Percentiles rank a stretch among this genome's conserved stretches.
Conservation (phyloP, 768 basidiomycete genomes). For the Termitomyces heimii region DNA sequence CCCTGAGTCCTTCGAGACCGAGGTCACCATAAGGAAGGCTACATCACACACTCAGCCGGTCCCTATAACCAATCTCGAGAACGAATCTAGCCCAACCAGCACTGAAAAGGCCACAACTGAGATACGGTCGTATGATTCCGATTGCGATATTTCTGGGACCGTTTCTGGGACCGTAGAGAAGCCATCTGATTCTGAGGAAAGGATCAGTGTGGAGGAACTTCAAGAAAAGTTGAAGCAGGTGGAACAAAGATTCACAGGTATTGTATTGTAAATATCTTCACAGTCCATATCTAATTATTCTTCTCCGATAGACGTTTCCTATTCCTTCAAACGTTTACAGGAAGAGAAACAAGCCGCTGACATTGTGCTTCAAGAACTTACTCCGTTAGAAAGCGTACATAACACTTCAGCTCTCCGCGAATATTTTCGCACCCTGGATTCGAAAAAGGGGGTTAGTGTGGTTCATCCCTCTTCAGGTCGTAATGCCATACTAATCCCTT, state of each 20-base stretch:
- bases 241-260: conserved; percentile 76
- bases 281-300: background rate
- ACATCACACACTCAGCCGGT: background rate
- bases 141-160: background rate
- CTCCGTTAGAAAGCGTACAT: conserved; percentile 60
- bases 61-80: background rate
- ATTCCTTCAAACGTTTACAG: conserved; percentile 71
- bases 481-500: background rate
- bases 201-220: conserved; percentile 45
- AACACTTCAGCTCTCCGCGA: conserved; percentile 67
- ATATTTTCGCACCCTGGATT: conserved; percentile 59
- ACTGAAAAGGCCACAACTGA: background rate
- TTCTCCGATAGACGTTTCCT: conserved; percentile 59
- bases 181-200: background rate
- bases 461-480: background rate
- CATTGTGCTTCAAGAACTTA: conserved; percentile 58
- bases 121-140: background rate
- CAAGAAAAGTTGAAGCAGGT: conserved; percentile 63
- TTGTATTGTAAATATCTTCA: conserved; percentile 1
- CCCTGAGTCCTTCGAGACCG: background rate
- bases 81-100: background rate
- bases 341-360: conserved; percentile 69
- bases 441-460: conserved; percentile 62
- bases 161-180: no score
- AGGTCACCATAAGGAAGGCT: background rate